Conservation (phyloP, 768 basidiomycete genomes). For the Strobilomyces dryophilus region DNA sequence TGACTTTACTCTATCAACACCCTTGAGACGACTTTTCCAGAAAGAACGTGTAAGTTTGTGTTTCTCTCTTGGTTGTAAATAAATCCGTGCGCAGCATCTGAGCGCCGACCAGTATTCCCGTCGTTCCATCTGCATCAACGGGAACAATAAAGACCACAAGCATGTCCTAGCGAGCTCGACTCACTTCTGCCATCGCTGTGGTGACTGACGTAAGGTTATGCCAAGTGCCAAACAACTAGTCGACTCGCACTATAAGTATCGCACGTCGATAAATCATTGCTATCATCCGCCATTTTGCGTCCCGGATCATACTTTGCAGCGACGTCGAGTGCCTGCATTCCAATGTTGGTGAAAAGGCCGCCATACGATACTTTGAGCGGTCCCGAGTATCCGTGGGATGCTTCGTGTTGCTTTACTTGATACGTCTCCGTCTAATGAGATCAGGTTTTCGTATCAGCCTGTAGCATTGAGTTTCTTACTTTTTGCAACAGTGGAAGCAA, state of each 20-base stretch:
- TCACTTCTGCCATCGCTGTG: conserved; percentile 1
- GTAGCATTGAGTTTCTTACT: background rate
- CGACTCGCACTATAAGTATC: conserved; percentile 44
- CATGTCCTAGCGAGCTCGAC: background rate
- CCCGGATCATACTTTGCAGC: conserved; percentile 43
- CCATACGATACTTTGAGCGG: background rate
- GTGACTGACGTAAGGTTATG: background rate
- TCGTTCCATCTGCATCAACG: conserved; percentile 47
- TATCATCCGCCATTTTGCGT: conserved; percentile 34
- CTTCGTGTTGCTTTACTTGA: background rate
- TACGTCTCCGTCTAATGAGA: background rate
- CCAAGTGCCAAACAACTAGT: background rate
- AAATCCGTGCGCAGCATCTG: conserved; percentile 51
- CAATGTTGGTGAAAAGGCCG: conserved; percentile 31
- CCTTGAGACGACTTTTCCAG: conserved; percentile 41
- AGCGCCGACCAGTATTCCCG: conserved; percentile 46
- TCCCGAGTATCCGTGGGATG: background rate
- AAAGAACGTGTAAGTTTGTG: conserved; percentile 39
- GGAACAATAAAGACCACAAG: background rate
- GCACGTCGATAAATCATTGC: conserved; percentile 42
- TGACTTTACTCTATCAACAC: conserved; percentile 45
- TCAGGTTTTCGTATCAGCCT: background rate
- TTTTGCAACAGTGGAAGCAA: background rate
- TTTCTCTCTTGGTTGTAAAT: conserved; percentile 45
- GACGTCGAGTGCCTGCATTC: conserved; percentile 43